Conservation (phyloP, 192 early-diverging fungal species). For the Blastocladiella britannica region DNA sequence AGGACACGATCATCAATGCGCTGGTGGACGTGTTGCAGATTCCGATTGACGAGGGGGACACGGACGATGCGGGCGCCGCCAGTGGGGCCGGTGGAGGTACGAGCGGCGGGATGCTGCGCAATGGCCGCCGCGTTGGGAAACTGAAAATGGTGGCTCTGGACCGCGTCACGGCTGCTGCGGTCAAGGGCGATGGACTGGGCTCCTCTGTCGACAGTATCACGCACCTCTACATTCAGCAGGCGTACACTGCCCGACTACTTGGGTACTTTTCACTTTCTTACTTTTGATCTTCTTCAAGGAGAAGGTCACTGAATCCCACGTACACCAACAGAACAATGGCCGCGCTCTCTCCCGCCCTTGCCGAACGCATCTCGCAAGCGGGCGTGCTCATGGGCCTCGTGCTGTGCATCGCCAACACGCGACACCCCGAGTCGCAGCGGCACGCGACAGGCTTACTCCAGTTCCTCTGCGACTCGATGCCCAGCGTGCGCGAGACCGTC, state of each 20-base stretch:
- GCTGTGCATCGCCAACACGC: slow-evolving; percentile 27
- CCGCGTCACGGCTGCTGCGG: too few species aligned
- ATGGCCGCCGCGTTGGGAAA: too few species aligned
- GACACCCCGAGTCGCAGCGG: slow-evolving; percentile 33
- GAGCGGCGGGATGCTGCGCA: too few species aligned
- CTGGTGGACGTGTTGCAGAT: slow-evolving; percentile 25
- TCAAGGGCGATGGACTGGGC: too few species aligned
- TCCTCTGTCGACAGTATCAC: too few species aligned
- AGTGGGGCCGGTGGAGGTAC: neutral
- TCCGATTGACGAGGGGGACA: slow-evolving; percentile 14
- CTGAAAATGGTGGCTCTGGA: too few species aligned
- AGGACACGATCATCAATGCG: slow-evolving; percentile 25
- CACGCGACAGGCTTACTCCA: slow-evolving; percentile 26
- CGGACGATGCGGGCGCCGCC: slow-evolving; percentile 6
- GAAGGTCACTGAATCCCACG: too few species aligned
- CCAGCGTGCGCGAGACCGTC: slow-evolving; percentile 17
- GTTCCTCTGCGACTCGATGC: slow-evolving; percentile 22
- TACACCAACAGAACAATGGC: slow-evolving; percentile 30
- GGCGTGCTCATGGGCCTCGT: slow-evolving; percentile 32
- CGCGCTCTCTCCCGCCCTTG: slow-evolving; percentile 19
- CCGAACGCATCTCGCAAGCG: slow-evolving; percentile 27
- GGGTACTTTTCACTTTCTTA: slow-evolving; percentile 15
- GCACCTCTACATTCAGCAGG: slow-evolving; percentile 28
- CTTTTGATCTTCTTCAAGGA: slow-evolving; percentile 6
- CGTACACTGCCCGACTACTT: slow-evolving; percentile 32